Evolutionary conservation across 306 rosid genomes (phyloP).

Genomic region (Corylus heterophylla): DNA sequence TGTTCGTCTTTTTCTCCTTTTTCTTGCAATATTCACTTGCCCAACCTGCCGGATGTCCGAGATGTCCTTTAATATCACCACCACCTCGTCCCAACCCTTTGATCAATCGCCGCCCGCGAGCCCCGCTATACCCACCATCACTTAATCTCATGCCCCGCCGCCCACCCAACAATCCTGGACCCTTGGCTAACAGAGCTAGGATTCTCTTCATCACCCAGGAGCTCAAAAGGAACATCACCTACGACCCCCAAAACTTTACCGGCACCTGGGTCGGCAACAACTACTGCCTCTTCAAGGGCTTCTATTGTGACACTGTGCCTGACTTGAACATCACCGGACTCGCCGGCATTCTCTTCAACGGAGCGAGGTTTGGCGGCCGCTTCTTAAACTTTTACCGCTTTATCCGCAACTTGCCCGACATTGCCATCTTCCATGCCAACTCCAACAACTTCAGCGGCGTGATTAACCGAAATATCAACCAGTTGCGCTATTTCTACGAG

Average conservation of each 20-base stretch:
- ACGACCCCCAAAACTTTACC: constrained; percentile 39
- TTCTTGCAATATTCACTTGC: constrained; percentile 13
- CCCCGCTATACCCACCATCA: constrained; percentile 31
- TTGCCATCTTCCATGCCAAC: constrained; percentile 41
- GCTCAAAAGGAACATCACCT: constrained; percentile 47
- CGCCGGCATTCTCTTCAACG: constrained; percentile 37
- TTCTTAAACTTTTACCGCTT: constrained; percentile 46
- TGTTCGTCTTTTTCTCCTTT: constrained; percentile 4
- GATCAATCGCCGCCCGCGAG: constrained; percentile 27
- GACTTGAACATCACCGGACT: constrained; percentile 47
- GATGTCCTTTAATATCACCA: constrained; percentile 8
- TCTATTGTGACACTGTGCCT: constrained; percentile 41
- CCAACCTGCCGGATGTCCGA: constrained; percentile 5
- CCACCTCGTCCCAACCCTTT: constrained; percentile 29
- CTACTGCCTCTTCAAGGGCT: constrained; percentile 44
- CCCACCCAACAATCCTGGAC: constrained; percentile 38
- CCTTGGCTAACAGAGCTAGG: constrained; percentile 38
- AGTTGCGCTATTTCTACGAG: constrained; percentile 35
- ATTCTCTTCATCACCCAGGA: constrained; percentile 42
- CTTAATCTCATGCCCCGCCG: constrained; percentile 33
- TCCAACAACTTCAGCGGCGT: constrained; percentile 40
- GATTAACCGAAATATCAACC: constrained; percentile 20
- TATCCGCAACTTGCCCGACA: constrained; percentile 38
- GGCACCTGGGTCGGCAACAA: constrained; percentile 43
- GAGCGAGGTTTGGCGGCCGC: constrained; percentile 39